Evolutionary conservation across 2,329 filamentous ascomycete species (phyloP), one percentile per base, ranked within the genome.

Genomic region (Chaetothyriales sp.): DNA sequence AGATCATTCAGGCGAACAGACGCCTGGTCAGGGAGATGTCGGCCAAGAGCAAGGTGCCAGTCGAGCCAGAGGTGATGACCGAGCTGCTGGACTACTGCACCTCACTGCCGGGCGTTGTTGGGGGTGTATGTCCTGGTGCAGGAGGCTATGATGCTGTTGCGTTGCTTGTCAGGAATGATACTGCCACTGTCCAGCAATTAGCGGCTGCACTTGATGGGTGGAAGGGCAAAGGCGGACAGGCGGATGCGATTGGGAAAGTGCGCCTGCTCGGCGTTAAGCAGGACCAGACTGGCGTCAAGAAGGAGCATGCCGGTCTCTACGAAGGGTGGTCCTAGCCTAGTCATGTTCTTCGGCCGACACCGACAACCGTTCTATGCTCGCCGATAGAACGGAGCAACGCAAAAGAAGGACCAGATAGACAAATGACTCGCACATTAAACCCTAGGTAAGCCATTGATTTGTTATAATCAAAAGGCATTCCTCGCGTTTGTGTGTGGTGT

Each of bases 121-220:
- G 88, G 0, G 92, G 89, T 0, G 87, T 96, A 0, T 92, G 95
- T 0, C 92, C 92, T 0, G 92, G 92, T 0, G 92, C 92, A 0
- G 92, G 92, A 8, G 92, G 92, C 0, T 95, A 85, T 62, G 92
- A 98, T 71, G 92, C 92, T 1, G 75, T 95, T 50, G 84, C 83
- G 0, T 66, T 98, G 53, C 66, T 98, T 53, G 78, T 95, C 57
- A 75, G 77, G 60, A 86, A 95, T 60, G 80, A 84, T 49, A 73
- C 73, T 36, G 75, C 74, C 47, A 85, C 86, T 1, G 69, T 83
- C 50, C 63, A 64, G 19, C 69, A 71, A 10, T 66, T 96, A 19
- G 73, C 76, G 55, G 66, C 69, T 44, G 80, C 86, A 44, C 66
- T 95, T 52, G 70, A 69, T 18, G 68, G 70, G 22, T 96, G 87